phyloP scores from a whole-genome alignment of 345 rosid genomes.

The Jatropha curcas region DNA sequence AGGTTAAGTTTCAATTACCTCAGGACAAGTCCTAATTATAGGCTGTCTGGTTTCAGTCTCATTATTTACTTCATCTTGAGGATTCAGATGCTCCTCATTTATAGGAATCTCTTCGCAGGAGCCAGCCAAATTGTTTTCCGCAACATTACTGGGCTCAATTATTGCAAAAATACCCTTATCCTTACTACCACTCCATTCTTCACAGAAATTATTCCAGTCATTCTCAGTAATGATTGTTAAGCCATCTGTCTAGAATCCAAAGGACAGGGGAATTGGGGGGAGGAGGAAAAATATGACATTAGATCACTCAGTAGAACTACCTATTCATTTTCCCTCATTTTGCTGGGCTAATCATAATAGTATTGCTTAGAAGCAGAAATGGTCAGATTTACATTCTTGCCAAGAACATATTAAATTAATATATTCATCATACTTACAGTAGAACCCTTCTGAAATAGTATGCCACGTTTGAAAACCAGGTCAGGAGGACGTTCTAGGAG shows the following conservation, averaged over 20 bases:
- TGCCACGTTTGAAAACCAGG: constrained; percentile 66
- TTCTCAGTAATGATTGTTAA: constrained; percentile 72
- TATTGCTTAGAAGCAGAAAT: background rate
- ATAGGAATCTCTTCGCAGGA: constrained; percentile 34
- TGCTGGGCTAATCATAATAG: too few species aligned
- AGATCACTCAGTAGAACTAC: constrained; percentile 2
- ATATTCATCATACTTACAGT: constrained; percentile 54
- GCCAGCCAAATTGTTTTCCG: constrained; percentile 30
- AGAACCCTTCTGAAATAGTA: constrained; percentile 65
- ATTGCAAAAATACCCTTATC: constrained; percentile 69
- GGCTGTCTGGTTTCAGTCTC: constrained; percentile 50
- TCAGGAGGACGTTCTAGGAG: constrained; percentile 87
- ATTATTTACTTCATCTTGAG: constrained; percentile 55
- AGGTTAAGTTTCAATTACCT: constrained; percentile 50
- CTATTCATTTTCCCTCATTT: background rate
- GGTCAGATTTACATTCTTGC: background rate
- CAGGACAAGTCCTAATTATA: constrained; percentile 63
- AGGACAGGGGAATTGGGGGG: constrained; percentile 16
- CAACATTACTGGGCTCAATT: constrained; percentile 47
- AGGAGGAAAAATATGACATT: constrained; percentile 16
- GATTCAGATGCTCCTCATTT: constrained; percentile 45
- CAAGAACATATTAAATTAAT: background rate
- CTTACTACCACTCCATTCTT: constrained; percentile 86
- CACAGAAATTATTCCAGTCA: constrained; percentile 93
- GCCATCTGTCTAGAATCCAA: constrained; percentile 77